A percentile compares a stretch with the other conserved stretches of the same genome.
Conservation (phyloP, 176 grass and related monocot genomes). For the Alloteropsis semialata region DNA sequence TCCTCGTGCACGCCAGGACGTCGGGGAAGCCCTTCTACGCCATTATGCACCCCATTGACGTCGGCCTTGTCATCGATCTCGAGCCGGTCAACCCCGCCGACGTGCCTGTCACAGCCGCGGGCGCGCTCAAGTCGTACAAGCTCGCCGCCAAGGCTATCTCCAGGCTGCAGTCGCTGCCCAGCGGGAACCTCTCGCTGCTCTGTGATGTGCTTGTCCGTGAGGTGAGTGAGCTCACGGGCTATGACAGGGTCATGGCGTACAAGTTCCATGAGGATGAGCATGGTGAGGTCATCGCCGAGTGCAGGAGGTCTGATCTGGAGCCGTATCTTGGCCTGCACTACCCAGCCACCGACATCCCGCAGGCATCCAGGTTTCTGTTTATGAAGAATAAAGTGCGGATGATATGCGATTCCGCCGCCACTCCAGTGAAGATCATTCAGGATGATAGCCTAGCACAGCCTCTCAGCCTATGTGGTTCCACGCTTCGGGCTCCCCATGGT, state of each 20-base stretch:
- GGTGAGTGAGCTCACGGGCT: conserved; percentile 81
- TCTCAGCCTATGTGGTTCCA: conserved; percentile 75
- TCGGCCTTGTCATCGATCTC: conserved; percentile 82
- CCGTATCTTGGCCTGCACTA: conserved; percentile 94
- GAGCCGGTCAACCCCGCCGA: conserved; percentile 87
- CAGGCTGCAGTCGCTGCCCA: conserved; percentile 77
- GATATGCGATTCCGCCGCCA: conserved; percentile 74
- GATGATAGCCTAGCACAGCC: conserved; percentile 61
- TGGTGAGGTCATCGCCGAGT: conserved; percentile 90
- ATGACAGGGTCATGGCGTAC: conserved; percentile 95
- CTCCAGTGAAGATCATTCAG: conserved; percentile 73
- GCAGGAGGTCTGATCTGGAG: conserved; percentile 80
- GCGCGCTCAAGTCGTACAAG: conserved; percentile 88
- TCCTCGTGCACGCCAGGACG: conserved; percentile 84
- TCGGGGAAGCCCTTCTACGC: conserved; percentile 98
- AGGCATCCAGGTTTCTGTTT: conserved; percentile 88
- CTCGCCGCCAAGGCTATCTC: conserved; percentile 94
- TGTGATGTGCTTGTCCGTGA: conserved; percentile 92
- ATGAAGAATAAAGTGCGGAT: conserved; percentile 98
- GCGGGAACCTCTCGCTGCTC: conserved; percentile 85
- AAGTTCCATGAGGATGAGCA: conserved; percentile 98
- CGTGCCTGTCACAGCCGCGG: conserved; percentile 71
- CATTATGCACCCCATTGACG: conserved; percentile 76
- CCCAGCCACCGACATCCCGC: conserved; percentile 92
- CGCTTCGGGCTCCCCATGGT: conserved; percentile 81